These are phyloP conservation scores for Penicillium sp. DNA, from an alignment of 2,329 filamentous ascomycete species.

Conservation along the genomic window DNA sequence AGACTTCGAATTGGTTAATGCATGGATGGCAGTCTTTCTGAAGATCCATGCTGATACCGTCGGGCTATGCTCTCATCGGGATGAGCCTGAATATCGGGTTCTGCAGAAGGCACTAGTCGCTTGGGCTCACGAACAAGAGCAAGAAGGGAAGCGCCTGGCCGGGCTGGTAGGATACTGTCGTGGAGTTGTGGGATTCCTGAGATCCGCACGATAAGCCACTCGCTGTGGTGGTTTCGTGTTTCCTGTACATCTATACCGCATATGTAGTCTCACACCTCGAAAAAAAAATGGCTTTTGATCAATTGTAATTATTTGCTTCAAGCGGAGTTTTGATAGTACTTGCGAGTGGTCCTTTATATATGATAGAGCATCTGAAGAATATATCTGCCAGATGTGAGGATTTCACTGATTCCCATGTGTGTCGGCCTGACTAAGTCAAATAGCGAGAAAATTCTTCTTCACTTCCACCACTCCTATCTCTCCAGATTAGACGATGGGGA, in stretches of 20 bases:
- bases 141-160: conserved; percentile 68
- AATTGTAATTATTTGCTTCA: neutral
- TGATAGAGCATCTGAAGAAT: too few species aligned
- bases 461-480: neutral
- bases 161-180: conserved; percentile 81
- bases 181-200: conserved; percentile 79
- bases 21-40: conserved; percentile 96
- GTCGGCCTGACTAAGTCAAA: neutral
- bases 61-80: conserved; percentile 43
- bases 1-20: conserved; percentile 92
- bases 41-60: conserved; percentile 69
- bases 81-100: conserved; percentile 43
- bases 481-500: conserved; percentile 28
- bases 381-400: too few species aligned
- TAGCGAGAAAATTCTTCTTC: neutral
- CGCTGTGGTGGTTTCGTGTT: neutral
- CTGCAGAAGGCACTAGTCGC: conserved; percentile 60
- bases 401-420: too few species aligned
- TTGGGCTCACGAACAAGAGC: conserved; percentile 72
- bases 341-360: too few species aligned
- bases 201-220: conserved; percentile 49
- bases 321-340: neutral
- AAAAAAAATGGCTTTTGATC: neutral
- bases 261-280: neutral
- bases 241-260: neutral